phyloP scores from a whole-genome alignment of 2,329 filamentous ascomycete species.

The Penicillium sp. region DNA sequence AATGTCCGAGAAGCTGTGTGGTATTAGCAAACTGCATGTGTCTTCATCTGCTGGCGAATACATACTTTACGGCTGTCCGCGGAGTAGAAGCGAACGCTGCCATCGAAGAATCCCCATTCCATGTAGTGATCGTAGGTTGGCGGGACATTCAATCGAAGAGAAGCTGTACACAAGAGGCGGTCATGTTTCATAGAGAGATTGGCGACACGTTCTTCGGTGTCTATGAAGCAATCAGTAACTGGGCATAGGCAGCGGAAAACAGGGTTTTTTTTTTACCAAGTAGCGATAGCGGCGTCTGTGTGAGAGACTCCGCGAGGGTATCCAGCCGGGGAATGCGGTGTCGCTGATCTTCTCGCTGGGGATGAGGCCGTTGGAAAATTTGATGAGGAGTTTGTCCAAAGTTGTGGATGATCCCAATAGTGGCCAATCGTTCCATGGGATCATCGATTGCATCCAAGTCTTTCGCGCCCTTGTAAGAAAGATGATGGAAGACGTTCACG shows the following conservation, averaged over 20 bases:
- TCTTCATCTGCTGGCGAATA: background rate
- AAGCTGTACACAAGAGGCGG: constrained; percentile 78
- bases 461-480: constrained; percentile 92
- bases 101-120: constrained; percentile 95
- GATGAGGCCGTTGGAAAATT: constrained; percentile 82
- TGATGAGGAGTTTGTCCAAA: constrained; percentile 98
- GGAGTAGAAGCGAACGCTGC: constrained; percentile 87
- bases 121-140: constrained; percentile 87
- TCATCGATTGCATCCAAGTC: constrained; percentile 91
- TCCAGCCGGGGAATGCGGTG: constrained; percentile 74
- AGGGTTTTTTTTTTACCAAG: constrained; percentile 55
- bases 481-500: constrained; percentile 92
- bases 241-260: background rate
- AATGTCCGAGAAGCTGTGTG: constrained; percentile 71
- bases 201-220: constrained; percentile 77
- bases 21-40: background rate
- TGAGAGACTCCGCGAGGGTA: constrained; percentile 74
- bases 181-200: constrained; percentile 80
- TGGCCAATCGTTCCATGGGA: constrained; percentile 81
- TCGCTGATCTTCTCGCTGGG: constrained; percentile 70
- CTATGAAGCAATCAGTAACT: constrained; percentile 29
- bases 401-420: constrained; percentile 96
- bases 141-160: constrained; percentile 84
- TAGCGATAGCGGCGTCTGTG: constrained; percentile 76
- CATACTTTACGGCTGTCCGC: constrained; percentile 75